These are phyloP conservation scores for Beauveria sp. DNA, from an alignment of 2,329 filamentous ascomycete genomes.

Conservation along the genomic window DNA sequence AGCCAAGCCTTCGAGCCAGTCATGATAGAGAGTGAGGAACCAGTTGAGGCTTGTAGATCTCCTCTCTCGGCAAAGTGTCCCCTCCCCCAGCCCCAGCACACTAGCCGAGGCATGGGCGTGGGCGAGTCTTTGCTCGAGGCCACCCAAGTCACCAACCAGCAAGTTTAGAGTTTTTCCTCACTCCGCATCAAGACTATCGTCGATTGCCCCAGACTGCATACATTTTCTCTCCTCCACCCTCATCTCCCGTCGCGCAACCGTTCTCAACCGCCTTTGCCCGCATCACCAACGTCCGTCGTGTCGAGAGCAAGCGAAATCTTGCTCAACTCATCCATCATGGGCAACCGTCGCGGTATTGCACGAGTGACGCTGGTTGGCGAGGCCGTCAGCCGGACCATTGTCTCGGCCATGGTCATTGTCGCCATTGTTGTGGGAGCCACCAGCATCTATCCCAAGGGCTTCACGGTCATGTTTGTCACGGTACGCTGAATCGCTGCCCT, in stretches of 20 bases:
- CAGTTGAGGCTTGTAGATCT: background rate
- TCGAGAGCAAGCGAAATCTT: background rate
- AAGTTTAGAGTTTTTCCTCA: constrained; percentile 8
- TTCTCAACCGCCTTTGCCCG: background rate
- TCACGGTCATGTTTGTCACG: constrained; percentile 8
- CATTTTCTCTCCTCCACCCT: background rate
- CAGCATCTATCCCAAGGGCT: constrained; percentile 9
- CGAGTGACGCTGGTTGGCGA: constrained; percentile 7
- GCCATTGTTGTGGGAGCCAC: constrained; percentile 8
- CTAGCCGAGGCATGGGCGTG: constrained; percentile 5
- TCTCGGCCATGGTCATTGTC: constrained; percentile 6
- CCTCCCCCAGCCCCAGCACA: constrained; percentile 5
- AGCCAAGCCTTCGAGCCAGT: background rate
- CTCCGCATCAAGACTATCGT: constrained; percentile 4
- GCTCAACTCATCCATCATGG: constrained; percentile 3
- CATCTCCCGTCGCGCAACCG: background rate
- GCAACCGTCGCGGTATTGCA: constrained; percentile 5
- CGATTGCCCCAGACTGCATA: background rate
- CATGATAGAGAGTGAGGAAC: background rate
- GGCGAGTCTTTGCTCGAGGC: background rate
- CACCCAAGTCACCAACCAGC: background rate
- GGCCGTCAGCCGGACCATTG: constrained; percentile 1
- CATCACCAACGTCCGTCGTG: background rate
- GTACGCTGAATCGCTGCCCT: background rate
- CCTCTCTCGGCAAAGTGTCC: background rate